These are phyloP conservation scores for Coemansia sp. DNA, from an alignment of 192 early-diverging fungal species.

Conservation along the genomic window DNA sequence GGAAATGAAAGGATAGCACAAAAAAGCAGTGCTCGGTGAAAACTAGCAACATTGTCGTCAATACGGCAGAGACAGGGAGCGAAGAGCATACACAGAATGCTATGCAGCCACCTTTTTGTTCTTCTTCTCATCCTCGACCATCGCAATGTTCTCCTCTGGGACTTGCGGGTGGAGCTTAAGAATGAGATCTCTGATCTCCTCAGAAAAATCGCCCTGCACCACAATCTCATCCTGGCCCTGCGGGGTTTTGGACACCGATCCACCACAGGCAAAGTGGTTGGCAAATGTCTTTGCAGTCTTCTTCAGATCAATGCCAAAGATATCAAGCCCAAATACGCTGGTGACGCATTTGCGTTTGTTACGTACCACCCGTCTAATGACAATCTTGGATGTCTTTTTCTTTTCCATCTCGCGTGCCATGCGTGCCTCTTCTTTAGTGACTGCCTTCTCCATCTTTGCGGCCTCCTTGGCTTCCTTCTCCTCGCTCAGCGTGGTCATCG, in stretches of 20 bases:
- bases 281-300: slow-evolving; percentile 97
- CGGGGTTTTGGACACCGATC: slow-evolving; percentile 91
- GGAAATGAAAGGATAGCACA: no score
- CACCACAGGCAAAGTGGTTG: slow-evolving; percentile 92
- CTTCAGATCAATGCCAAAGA: slow-evolving; percentile 95
- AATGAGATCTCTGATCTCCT: slow-evolving; percentile 88
- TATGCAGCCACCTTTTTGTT: slow-evolving; percentile 47
- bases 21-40: no score
- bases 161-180: slow-evolving; percentile 70
- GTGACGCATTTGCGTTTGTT: slow-evolving; percentile 94
- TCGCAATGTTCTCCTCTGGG: slow-evolving; percentile 75
- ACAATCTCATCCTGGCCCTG: slow-evolving; percentile 94
- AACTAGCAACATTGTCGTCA: no score
- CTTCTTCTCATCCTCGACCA: slow-evolving; percentile 77
- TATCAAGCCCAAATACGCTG: slow-evolving; percentile 78
- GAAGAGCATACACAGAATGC: not conserved
- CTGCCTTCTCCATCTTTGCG: slow-evolving; percentile 59
- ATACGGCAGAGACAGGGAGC: not conserved
- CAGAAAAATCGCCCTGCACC: slow-evolving; percentile 92
- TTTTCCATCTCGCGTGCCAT: slow-evolving; percentile 73
- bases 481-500: slow-evolving; percentile 46
- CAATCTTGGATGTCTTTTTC: slow-evolving; percentile 73
- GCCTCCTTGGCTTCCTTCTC: slow-evolving; percentile 46
- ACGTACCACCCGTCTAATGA: slow-evolving; percentile 87
- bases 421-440: slow-evolving; percentile 70